phyloP scores from a whole-genome alignment of 345 rosid species.

The Gossypium turneri region DNA sequence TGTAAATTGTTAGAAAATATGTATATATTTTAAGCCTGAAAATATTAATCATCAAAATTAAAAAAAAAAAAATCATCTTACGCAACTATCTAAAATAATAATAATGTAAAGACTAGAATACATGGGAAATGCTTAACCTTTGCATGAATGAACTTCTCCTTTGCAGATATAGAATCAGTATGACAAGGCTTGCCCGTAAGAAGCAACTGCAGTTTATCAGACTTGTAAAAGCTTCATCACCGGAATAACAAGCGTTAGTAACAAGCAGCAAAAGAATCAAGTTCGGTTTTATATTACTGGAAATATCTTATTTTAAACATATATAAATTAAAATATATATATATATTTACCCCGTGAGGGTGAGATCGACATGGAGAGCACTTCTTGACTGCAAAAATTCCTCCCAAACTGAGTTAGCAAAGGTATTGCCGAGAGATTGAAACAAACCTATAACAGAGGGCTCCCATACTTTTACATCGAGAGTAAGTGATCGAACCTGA shows the following conservation, averaged over 20 bases:
- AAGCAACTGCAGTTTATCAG: constrained; percentile 57
- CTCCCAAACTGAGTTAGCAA: constrained; percentile 97
- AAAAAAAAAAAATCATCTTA: neutral
- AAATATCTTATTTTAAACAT: constrained; percentile 3
- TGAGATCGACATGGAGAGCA: constrained; percentile 57
- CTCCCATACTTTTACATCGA: constrained; percentile 97
- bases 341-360: constrained; percentile 50
- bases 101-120: constrained; percentile 20
- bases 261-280: constrained; percentile 11
- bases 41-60: neutral
- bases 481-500: constrained; percentile 97
- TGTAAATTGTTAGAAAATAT: neutral
- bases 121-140: constrained; percentile 47
- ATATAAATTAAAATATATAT: neutral
- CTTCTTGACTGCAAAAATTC: constrained; percentile 83
- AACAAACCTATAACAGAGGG: constrained; percentile 92
- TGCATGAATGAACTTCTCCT: constrained; percentile 97
- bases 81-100: neutral
- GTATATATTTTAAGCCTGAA: neutral
- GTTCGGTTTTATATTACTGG: neutral
- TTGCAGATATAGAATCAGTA: constrained; percentile 69
- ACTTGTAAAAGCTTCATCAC: constrained; percentile 47
- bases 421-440: constrained; percentile 91
- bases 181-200: constrained; percentile 59
- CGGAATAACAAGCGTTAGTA: constrained; percentile 26